Base-by-base conservation (phyloP, 2,329 filamentous ascomycete species). In the Gaeumannomyces sp. region DNA sequence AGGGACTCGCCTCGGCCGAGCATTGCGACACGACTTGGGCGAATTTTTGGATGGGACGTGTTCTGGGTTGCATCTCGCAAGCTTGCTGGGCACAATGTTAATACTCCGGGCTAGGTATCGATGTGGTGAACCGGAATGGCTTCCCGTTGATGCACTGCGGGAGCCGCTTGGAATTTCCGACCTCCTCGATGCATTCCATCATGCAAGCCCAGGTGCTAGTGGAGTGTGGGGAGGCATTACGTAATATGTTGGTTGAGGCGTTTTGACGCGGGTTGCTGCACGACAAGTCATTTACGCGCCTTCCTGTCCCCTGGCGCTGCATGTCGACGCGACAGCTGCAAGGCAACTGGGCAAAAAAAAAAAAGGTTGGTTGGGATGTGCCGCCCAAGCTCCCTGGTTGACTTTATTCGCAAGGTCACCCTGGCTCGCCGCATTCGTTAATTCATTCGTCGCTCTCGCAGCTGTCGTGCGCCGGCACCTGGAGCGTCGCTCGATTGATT, bases 21-120 rank as follows among this genome's bases (percentile, higher is more conserved):
- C 85, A 87, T 70, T 83, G 80, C 8, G 83, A 80, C 53, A 78
- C 80, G n/a, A 83, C 80, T 16, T 78, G 73, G 22, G 83, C 84
- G 65, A 87, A 78, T 66, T 80, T 83, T 69, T 84, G 80, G 64
- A 86, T 83, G 1, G 83, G 84, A 7, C 83, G 80, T 25, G 73
- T 71, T 63, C 74, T 74, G 35, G 77, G 72, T 66, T 73, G 72
- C 75, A 77, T 77, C 27, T 28, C 71, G 38, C 14, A 66, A 66
- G 63, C 63, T 62, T 65, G 45, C 16, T n/a, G 45, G 45, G 6
- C 45, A 16, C 4, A n/a, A n/a, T n/a, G 45, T n/a, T 6, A 4
- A 19, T 50, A 50, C 22, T 50, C 45, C 16, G 45, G 22, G 3
- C 5, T 7, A 5, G 22, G 45, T 11, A 22, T 53, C 45, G 22